Evolutionary conservation across 345 rosid genomes (phyloP), one percentile per base, ranked within the genome.

Genomic region (Dipteronia dyeriana): DNA sequence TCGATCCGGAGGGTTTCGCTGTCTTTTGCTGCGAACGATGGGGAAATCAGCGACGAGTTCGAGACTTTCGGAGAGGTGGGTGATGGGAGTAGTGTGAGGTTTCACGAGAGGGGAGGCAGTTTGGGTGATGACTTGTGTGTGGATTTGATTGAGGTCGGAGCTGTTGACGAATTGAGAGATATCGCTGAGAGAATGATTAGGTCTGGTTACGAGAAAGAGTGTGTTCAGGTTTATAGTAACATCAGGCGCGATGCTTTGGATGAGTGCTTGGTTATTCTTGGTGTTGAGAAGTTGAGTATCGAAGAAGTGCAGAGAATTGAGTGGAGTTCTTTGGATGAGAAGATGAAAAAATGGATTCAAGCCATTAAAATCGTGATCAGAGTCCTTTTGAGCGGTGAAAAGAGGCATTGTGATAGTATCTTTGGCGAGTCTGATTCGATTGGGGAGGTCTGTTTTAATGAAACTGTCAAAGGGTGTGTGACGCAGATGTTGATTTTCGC

Each of bases 271-370:
- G 82, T 73, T 78, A 89, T 86, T 79, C 83, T 96, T 63, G 98
- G 95, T 25, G 91, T 91, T 38, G 98, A 96, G 93, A 96, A 91
- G 84, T 80, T 94, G 38, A 92, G 99, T 71, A 96, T 96, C 16
- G 99, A 96, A 82, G 98, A 96, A 64, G 97, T 96, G 5, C 99
- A 94, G 80, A 94, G 82, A 79, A 91, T 96, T 77, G 98, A 90
- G 68, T 94, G 98, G 99, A 92, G 79, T 57, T 71, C 76, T 63
- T 86, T 96, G 97, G 97, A 96, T 84, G 98, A 96, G 88, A 96
- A 94, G 85, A 94, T 96, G 98, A 96, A 91, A 94, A 94, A 88
- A 73, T 96, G 99, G 99, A 83, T 87, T 54, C 99, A 87, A 77
- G 98, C 99, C 26, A 83, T 91, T 59, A 96, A 96, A 87, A 83